A percentile compares a stretch with the other conserved stretches of the same genome.
phyloP scores from a whole-genome alignment of 257 asterid genomes.

The Salvia splendens region DNA sequence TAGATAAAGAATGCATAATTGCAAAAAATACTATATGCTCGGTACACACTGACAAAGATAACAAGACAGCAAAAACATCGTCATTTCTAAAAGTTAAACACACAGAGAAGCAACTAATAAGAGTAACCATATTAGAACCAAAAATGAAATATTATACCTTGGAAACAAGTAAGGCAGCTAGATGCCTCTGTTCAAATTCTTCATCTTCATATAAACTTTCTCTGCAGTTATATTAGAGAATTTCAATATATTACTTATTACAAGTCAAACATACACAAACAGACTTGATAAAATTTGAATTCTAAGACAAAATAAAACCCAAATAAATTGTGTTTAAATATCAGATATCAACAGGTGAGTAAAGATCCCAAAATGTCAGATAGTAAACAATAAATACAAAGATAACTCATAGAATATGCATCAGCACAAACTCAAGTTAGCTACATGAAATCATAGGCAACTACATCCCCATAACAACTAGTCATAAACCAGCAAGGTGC shows the following conservation, averaged over 20 bases:
- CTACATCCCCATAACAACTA: no score
- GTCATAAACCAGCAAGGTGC: no score
- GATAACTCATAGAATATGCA: not conserved
- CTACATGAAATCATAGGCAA: not conserved
- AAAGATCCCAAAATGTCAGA: not conserved
- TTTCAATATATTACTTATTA: not conserved
- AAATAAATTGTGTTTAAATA: not conserved
- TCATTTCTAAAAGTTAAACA: slow-evolving; percentile 6
- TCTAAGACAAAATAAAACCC: slow-evolving; percentile 6
- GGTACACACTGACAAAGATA: no score
- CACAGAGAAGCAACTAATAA: not conserved
- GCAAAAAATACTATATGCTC: no score
- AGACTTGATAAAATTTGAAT: not conserved
- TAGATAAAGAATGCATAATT: no score
- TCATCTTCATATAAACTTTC: slow-evolving; percentile 83
- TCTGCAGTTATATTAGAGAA: slow-evolving; percentile 39
- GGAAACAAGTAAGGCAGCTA: slow-evolving; percentile 90
- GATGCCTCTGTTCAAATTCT: slow-evolving; percentile 75
- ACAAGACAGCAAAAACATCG: not conserved
- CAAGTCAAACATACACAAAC: slow-evolving; percentile 5
- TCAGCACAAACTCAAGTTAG: not conserved
- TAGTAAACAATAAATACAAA: not conserved
- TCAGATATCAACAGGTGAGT: not conserved
- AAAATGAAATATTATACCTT: slow-evolving; percentile 48
- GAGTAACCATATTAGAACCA: not conserved